Conservation (phyloP, 805 yeast genomes). For the Metschnikowia colocasiae region DNA sequence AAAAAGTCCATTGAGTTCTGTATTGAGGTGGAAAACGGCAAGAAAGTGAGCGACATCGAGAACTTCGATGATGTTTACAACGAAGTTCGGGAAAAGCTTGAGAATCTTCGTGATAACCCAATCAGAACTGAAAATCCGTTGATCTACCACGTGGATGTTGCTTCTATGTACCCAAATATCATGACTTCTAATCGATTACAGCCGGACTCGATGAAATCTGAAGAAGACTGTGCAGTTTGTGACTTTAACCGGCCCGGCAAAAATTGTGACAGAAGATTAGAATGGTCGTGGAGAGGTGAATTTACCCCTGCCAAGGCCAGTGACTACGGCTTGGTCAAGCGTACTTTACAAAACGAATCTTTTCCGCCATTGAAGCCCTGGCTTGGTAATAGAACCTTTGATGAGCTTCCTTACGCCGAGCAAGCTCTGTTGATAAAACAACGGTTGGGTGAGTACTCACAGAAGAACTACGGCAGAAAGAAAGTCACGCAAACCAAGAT, state of each 20-base stretch:
- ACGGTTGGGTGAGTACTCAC: slow-evolving; percentile 77
- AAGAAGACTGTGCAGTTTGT: slow-evolving; percentile 95
- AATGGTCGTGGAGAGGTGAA: slow-evolving; percentile 99
- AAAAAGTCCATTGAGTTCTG: slow-evolving; percentile 77
- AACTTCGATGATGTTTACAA: slow-evolving; percentile 75
- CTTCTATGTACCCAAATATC: slow-evolving; percentile 98
- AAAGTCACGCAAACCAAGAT: slow-evolving; percentile 81
- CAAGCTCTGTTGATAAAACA: slow-evolving; percentile 75
- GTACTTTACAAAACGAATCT: slow-evolving; percentile 73
- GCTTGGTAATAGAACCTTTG: slow-evolving; percentile 61
- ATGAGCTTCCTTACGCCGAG: slow-evolving; percentile 70
- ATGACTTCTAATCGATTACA: slow-evolving; percentile 97
- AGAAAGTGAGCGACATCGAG: slow-evolving; percentile 68
- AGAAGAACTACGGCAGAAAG: slow-evolving; percentile 77
- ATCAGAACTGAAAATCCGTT: slow-evolving; percentile 73
- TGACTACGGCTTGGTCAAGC: slow-evolving; percentile 85
- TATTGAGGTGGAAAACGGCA: slow-evolving; percentile 74
- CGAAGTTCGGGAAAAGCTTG: slow-evolving; percentile 49
- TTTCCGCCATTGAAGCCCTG: slow-evolving; percentile 63
- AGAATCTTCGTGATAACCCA: slow-evolving; percentile 60
- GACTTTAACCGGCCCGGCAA: slow-evolving; percentile 96
- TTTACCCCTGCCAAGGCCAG: slow-evolving; percentile 85
- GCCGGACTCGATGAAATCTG: slow-evolving; percentile 95
- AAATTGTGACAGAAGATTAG: slow-evolving; percentile 81
- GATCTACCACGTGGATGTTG: slow-evolving; percentile 97